Evolutionary conservation across 345 rosid genomes (phyloP).

Genomic region (Trapa incisa): DNA sequence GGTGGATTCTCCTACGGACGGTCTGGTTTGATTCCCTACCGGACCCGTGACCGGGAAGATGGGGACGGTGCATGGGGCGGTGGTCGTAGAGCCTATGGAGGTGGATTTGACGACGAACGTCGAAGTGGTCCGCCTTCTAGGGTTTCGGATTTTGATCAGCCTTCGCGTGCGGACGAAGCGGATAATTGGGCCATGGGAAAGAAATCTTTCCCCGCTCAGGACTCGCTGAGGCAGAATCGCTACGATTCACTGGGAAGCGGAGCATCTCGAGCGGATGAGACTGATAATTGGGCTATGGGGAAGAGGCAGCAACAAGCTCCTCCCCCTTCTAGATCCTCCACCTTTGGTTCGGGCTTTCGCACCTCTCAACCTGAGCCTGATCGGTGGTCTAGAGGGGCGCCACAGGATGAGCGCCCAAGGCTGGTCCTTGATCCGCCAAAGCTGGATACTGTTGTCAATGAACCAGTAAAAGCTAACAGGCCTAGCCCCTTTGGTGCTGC

Average conservation of each 20-base stretch:
- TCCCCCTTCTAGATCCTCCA: constrained; percentile 27
- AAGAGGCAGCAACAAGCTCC: constrained; percentile 33
- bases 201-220: constrained; percentile 2
- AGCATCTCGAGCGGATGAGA: constrained; percentile 60
- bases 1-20: constrained; percentile 74
- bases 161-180: constrained; percentile 80
- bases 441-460: constrained; percentile 30
- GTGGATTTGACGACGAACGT: constrained; percentile 68
- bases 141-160: constrained; percentile 71
- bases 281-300: constrained; percentile 51
- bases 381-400: background rate
- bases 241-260: constrained; percentile 36
- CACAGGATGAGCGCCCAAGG: constrained; percentile 48
- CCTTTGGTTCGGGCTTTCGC: constrained; percentile 47
- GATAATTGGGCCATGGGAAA: constrained; percentile 82
- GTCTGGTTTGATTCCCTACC: constrained; percentile 23
- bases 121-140: constrained; percentile 48
- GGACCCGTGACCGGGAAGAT: constrained; percentile 28
- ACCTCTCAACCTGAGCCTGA: constrained; percentile 14
- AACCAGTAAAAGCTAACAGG: constrained; percentile 42
- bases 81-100: constrained; percentile 42
- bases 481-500: constrained; percentile 87
- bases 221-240: constrained; percentile 38
- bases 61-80: constrained; percentile 45
- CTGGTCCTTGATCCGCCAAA: constrained; percentile 60